phyloP scores from a whole-genome alignment of 108 stramenopile species.

The Tribonema minus region DNA sequence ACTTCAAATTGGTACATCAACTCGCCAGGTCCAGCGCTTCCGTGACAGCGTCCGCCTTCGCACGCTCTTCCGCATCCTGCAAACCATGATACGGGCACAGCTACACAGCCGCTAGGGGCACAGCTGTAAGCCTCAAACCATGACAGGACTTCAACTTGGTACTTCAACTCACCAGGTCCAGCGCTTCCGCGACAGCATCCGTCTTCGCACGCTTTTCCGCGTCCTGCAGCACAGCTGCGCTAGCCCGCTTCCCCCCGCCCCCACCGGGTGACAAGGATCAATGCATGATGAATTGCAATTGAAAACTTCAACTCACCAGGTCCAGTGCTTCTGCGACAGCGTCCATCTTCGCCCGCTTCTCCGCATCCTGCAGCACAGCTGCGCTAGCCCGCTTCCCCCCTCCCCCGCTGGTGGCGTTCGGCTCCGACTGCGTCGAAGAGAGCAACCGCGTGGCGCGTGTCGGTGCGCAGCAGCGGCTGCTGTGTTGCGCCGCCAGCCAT shows the following conservation, averaged over 20 bases:
- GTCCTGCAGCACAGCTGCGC: constrained; percentile 41
- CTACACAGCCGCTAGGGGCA: not conserved
- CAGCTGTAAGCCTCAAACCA: no score
- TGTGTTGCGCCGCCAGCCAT: no score
- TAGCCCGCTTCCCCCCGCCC: constrained; percentile 16
- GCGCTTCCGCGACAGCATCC: constrained; percentile 19
- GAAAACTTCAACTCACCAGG: no score
- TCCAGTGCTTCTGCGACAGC: constrained; percentile 55
- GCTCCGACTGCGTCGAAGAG: no score
- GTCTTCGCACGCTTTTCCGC: constrained; percentile 8
- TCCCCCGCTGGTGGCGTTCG: not conserved
- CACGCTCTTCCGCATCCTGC: constrained; percentile 23
- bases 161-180: no score
- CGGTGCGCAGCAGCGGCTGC: no score
- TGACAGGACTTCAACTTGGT: no score
- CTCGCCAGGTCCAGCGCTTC: constrained; percentile 71
- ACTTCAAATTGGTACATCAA: no score
- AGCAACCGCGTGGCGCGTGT: no score
- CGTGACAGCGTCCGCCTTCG: no score
- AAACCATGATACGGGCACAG: constrained; percentile 17
- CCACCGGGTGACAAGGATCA: no score
- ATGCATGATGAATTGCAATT: no score
- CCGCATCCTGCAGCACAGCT: constrained; percentile 32
- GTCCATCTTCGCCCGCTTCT: not conserved
- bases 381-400: constrained; percentile 34